A percentile compares a stretch with the other conserved stretches of the same genome.
phyloP scores from a whole-genome alignment of 2,329 filamentous ascomycete species.

The Knufia fluminis region DNA sequence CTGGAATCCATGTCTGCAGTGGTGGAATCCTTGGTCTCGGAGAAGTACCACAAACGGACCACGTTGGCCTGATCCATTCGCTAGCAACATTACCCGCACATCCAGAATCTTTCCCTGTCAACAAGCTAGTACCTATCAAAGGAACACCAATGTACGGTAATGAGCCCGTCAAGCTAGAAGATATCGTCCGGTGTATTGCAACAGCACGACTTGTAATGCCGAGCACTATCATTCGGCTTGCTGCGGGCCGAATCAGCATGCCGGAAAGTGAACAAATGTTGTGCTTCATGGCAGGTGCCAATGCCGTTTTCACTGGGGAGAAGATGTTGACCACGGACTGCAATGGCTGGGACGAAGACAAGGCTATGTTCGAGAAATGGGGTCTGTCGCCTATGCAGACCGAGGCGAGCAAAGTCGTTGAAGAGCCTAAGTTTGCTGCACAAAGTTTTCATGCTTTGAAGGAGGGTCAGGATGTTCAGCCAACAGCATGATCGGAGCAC shows the following conservation, averaged over 20 bases:
- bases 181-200: constrained; percentile 71
- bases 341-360: constrained; percentile 84
- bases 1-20: constrained; percentile 82
- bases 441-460: constrained; percentile 17
- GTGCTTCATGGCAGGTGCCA: constrained; percentile 84
- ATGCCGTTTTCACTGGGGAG: constrained; percentile 90
- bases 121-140: constrained; percentile 82
- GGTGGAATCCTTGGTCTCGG: constrained; percentile 81
- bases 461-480: background rate
- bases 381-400: constrained; percentile 67
- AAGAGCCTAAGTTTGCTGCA: constrained; percentile 20
- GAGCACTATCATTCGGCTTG: constrained; percentile 74
- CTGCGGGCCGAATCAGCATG: constrained; percentile 75
- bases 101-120: constrained; percentile 85
- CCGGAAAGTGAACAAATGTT: constrained; percentile 79
- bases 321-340: constrained; percentile 93
- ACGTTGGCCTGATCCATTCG: constrained; percentile 74
- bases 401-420: constrained; percentile 21
- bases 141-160: constrained; percentile 75
- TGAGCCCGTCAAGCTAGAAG: constrained; percentile 64
- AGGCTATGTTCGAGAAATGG: constrained; percentile 73
- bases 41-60: constrained; percentile 62
- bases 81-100: constrained; percentile 71
- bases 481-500: background rate
- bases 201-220: constrained; percentile 78